These are phyloP conservation scores for Pontederia crassipes DNA, from an alignment of 176 grass and related monocot genomes.

Conservation along the genomic window DNA sequence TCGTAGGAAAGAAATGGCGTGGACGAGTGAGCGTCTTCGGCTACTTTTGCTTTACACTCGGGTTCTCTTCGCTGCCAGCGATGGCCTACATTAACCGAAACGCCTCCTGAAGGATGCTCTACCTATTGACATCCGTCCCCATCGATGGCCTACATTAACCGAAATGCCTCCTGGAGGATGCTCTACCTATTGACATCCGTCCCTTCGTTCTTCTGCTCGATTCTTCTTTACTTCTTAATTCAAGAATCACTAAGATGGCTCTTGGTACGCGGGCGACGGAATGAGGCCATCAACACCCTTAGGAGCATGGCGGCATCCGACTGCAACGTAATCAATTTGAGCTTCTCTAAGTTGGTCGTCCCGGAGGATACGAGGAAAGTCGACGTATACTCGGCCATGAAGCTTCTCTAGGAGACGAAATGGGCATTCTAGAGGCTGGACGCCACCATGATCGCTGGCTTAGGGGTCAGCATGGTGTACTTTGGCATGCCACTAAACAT, in stretches of 20 bases:
- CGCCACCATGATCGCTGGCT: background rate
- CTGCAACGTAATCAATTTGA: background rate
- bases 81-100: background rate
- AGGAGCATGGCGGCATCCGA: background rate
- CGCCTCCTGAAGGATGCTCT: background rate
- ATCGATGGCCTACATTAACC: background rate
- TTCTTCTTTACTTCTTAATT: background rate
- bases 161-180: background rate
- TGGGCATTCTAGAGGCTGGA: background rate
- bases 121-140: background rate
- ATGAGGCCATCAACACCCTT: background rate
- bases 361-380: background rate
- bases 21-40: background rate
- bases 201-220: background rate
- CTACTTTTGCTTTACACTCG: background rate
- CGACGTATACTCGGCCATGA: background rate
- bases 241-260: background rate
- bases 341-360: background rate
- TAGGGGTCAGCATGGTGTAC: background rate
- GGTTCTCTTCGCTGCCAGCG: background rate
- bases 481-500: background rate
- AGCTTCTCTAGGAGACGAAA: background rate
- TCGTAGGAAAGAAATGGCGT: background rate
- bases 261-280: background rate
- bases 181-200: background rate